Percentiles rank a stretch among this genome's conserved stretches.
phyloP scores from a whole-genome alignment of 164 flowering plant species.

The Liriodendron chinense region DNA sequence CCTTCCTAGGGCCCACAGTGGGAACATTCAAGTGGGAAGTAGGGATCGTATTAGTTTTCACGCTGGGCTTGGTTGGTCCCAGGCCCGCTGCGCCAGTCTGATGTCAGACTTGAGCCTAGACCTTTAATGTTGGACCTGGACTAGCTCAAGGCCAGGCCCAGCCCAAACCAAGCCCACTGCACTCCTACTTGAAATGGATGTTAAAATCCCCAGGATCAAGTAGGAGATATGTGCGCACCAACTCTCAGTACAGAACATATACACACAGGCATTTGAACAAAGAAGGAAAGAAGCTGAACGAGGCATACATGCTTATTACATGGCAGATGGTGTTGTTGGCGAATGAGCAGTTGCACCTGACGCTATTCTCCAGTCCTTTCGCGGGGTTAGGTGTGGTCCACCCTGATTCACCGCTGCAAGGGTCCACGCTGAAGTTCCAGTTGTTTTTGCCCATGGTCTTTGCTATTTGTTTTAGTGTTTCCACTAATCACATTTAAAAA shows the following conservation, averaged over 20 bases:
- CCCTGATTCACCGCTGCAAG: slow-evolving; percentile 35
- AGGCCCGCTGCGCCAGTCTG: too few relatives aligned
- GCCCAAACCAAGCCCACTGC: too few relatives aligned
- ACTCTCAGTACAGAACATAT: neutral
- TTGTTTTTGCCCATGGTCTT: slow-evolving; percentile 38
- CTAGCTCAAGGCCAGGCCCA: too few relatives aligned
- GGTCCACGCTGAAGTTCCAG: slow-evolving; percentile 65
- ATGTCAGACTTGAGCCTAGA: neutral
- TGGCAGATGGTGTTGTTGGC: slow-evolving; percentile 43
- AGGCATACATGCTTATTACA: slow-evolving; percentile 48
- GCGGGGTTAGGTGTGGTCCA: slow-evolving; percentile 17
- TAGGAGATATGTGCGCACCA: neutral
- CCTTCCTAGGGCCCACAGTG: too few relatives aligned
- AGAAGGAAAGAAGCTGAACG: neutral
- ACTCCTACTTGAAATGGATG: neutral
- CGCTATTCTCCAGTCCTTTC: slow-evolving; percentile 24
- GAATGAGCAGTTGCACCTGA: slow-evolving; percentile 49
- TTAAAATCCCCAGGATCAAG: neutral
- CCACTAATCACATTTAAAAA: slow-evolving; percentile 23
- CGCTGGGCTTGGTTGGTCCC: too few relatives aligned
- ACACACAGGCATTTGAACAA: neutral
- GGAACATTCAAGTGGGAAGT: too few relatives aligned
- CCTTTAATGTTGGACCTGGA: neutral
- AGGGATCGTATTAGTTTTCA: too few relatives aligned
- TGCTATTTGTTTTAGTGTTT: slow-evolving; percentile 33